Evolutionary conservation across 148 eudicot genomes (phyloP).

Genomic region (Camellia sinensis): DNA sequence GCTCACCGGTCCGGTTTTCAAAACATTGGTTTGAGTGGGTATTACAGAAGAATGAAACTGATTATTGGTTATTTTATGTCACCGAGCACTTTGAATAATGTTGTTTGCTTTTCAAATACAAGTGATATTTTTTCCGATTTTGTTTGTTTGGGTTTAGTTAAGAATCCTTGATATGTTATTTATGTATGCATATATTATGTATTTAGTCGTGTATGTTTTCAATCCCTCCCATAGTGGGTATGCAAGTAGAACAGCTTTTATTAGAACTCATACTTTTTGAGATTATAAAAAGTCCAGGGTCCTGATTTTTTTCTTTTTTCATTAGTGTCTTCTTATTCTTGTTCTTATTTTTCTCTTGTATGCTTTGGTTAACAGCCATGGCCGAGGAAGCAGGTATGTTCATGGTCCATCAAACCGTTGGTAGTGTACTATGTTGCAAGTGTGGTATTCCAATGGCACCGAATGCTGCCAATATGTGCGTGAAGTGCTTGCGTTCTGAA

Average conservation of each 20-base stretch:
- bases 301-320: not conserved
- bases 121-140: not conserved
- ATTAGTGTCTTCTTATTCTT: not conserved
- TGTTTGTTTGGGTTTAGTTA: not conserved
- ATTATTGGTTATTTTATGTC: not conserved
- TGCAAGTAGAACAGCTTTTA: not conserved
- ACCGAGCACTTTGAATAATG: not conserved
- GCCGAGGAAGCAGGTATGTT: conserved; percentile 52
- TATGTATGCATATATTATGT: not conserved
- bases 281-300: not conserved
- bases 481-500: conserved; percentile 60
- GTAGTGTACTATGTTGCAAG: conserved; percentile 67
- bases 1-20: too few species aligned
- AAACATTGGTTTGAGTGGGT: too few species aligned
- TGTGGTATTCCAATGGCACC: conserved; percentile 66
- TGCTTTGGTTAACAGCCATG: conserved; percentile 30
- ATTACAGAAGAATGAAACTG: not conserved
- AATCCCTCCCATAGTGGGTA: not conserved
- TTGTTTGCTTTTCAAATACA: not conserved
- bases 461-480: conserved; percentile 77
- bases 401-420: conserved; percentile 46
- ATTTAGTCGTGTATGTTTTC: not conserved
- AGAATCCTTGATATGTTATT: not conserved
- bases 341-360: not conserved
- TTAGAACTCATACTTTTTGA: not conserved